These are phyloP conservation scores for Trichoderma harzianum DNA, from an alignment of 2,329 filamentous ascomycete genomes.

Conservation along the genomic window DNA sequence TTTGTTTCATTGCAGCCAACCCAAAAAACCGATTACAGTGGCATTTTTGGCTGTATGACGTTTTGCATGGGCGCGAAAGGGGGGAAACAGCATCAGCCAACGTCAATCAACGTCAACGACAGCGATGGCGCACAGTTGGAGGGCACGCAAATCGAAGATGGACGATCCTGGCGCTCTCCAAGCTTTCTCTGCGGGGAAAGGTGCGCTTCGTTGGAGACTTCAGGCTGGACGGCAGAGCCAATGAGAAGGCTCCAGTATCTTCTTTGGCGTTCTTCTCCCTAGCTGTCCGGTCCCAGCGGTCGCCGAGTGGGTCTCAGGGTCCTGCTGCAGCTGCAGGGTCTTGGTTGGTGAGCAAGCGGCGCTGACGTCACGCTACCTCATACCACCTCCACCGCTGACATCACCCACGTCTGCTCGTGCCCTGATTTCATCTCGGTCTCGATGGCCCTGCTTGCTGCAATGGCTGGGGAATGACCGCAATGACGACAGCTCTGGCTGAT, in stretches of 20 bases:
- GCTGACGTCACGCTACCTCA: slow-evolving; percentile 29
- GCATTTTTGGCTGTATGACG: background rate
- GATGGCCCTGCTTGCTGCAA: background rate
- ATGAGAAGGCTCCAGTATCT: slow-evolving; percentile 11
- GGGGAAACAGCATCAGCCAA: background rate
- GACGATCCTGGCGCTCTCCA: slow-evolving; percentile 3
- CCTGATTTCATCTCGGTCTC: slow-evolving; percentile 3
- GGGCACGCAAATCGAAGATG: slow-evolving; percentile 13
- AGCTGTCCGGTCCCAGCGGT: background rate
- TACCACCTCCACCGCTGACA: slow-evolving; percentile 25
- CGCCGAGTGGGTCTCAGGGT: slow-evolving; percentile 16
- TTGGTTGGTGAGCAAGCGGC: slow-evolving; percentile 15
- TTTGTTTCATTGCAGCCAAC: background rate
- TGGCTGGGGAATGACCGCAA: slow-evolving; percentile 2
- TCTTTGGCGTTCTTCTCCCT: slow-evolving; percentile 5
- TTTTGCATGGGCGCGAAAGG: slow-evolving; percentile 19
- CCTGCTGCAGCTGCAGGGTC: slow-evolving; percentile 29
- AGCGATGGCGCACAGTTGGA: background rate
- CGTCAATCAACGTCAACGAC: slow-evolving; percentile 2
- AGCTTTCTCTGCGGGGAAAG: slow-evolving; percentile 1
- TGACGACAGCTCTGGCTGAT: slow-evolving; percentile 10
- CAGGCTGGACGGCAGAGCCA: slow-evolving; percentile 2
- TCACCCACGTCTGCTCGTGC: slow-evolving; percentile 21
- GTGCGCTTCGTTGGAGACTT: background rate
- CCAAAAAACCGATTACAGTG: background rate